phyloP scores from a whole-genome alignment of 2,329 filamentous ascomycete genomes.

The Trichoderma hamatum region DNA sequence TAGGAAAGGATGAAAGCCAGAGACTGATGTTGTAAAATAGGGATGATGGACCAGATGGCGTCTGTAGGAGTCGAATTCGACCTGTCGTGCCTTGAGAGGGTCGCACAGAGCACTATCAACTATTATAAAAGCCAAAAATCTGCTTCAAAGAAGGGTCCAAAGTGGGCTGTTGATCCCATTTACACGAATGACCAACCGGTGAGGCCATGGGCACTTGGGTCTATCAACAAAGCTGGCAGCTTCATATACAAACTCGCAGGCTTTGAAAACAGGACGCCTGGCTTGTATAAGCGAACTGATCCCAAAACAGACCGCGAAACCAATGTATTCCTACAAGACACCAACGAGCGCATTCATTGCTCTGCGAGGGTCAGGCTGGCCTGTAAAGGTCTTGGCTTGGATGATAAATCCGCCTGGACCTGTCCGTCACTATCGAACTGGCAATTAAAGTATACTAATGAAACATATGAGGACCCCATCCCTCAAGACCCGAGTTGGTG shows the following conservation, averaged over 20 bases:
- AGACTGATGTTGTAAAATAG: conserved; percentile 34
- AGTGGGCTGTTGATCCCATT: conserved; percentile 55
- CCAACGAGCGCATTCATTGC: conserved; percentile 59
- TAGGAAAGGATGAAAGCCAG: neutral
- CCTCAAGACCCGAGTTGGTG: conserved; percentile 41
- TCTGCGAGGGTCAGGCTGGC: conserved; percentile 58
- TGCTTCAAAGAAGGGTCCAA: conserved; percentile 28
- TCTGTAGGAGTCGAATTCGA: conserved; percentile 57
- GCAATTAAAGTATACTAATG: conserved; percentile 45
- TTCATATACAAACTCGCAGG: conserved; percentile 51
- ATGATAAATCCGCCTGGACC: conserved; percentile 53
- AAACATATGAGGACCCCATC: conserved; percentile 42
- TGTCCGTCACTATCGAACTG: conserved; percentile 51
- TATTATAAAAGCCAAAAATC: conserved; percentile 38
- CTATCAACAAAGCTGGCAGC: conserved; percentile 45
- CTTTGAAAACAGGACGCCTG: conserved; percentile 49
- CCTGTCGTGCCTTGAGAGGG: conserved; percentile 45
- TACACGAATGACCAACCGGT: conserved; percentile 51
- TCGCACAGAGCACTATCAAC: conserved; percentile 41
- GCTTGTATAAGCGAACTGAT: conserved; percentile 51
- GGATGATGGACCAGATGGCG: conserved; percentile 61
- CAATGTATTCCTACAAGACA: conserved; percentile 50
- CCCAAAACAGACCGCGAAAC: conserved; percentile 43
- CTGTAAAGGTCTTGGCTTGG: conserved; percentile 52
- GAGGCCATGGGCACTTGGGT: conserved; percentile 53